A percentile compares a stretch with the other conserved stretches of the same genome.
Evolutionary conservation across 257 asterid species (phyloP).

Genomic region (Solanum stenotomum): DNA sequence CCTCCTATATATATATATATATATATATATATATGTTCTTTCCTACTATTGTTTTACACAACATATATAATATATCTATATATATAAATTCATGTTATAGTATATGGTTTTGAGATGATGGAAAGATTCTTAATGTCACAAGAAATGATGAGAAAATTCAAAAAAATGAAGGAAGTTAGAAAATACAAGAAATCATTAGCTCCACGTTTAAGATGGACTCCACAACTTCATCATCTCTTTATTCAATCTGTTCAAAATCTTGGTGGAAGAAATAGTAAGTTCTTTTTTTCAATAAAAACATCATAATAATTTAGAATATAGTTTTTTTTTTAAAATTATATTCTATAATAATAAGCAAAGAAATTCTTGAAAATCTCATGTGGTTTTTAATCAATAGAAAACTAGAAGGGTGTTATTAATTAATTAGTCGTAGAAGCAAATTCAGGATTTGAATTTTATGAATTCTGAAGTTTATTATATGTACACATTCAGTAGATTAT

Average conservation of each 20-base stretch:
- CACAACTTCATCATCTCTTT: conserved; percentile 27
- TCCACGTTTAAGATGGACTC: conserved; percentile 30
- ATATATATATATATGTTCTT: not conserved
- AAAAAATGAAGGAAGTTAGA: conserved; percentile 1
- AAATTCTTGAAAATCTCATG: not conserved
- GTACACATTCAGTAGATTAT: not conserved
- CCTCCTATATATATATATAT: not conserved
- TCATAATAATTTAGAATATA: not conserved
- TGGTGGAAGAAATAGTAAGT: conserved; percentile 32
- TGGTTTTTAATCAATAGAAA: not conserved
- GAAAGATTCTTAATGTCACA: not conserved
- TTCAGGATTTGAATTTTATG: not conserved
- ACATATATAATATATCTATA: not conserved
- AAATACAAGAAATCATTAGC: conserved; percentile 16
- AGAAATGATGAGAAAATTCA: not conserved
- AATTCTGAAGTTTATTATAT: not conserved
- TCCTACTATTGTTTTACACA: not conserved
- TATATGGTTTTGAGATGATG: not conserved
- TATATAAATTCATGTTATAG: not conserved
- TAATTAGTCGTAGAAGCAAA: not conserved
- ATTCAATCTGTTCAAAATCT: conserved; percentile 17
- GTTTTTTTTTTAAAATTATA: not conserved
- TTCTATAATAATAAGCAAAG: not conserved
- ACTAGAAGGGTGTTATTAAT: not conserved
- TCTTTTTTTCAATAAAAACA: not conserved